Evolutionary conservation across 1,284 basidiomycete genomes (phyloP).

Genomic region (Laetiporus sulphureus): DNA sequence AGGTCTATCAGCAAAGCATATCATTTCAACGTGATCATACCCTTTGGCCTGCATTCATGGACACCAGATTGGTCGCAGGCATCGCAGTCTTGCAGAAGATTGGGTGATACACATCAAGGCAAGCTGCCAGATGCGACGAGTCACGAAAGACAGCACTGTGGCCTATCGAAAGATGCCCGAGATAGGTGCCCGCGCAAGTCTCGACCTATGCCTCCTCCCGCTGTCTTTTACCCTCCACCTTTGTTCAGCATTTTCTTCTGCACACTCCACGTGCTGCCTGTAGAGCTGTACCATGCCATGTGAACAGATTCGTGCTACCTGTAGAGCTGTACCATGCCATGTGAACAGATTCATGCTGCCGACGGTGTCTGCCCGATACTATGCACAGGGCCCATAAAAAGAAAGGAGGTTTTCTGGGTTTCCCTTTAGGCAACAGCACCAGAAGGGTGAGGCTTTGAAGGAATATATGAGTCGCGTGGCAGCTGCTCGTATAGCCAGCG

Average conservation of each 20-base stretch:
- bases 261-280: background rate
- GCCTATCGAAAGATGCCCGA: background rate
- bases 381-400: constrained; percentile 30
- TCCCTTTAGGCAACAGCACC: constrained; percentile 44
- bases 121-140: background rate
- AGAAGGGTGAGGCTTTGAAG: constrained; percentile 79
- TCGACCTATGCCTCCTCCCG: background rate
- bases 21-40: too few relatives aligned
- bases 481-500: constrained; percentile 1
- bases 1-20: too few relatives aligned
- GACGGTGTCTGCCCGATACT: constrained; percentile 14
- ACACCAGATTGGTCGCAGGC: too few relatives aligned
- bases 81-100: too few relatives aligned
- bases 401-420: constrained; percentile 50
- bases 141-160: too few relatives aligned
- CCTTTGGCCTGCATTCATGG: too few relatives aligned
- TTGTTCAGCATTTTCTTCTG: constrained; percentile 2
- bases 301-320: background rate
- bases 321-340: background rate
- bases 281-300: background rate
- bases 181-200: background rate
- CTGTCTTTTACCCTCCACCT: background rate
- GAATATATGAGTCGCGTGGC: constrained; percentile 57
- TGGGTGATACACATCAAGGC: background rate
- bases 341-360: background rate